Base-by-base conservation (phyloP, 768 basidiomycete genomes). In the Tulasnella sp. region DNA sequence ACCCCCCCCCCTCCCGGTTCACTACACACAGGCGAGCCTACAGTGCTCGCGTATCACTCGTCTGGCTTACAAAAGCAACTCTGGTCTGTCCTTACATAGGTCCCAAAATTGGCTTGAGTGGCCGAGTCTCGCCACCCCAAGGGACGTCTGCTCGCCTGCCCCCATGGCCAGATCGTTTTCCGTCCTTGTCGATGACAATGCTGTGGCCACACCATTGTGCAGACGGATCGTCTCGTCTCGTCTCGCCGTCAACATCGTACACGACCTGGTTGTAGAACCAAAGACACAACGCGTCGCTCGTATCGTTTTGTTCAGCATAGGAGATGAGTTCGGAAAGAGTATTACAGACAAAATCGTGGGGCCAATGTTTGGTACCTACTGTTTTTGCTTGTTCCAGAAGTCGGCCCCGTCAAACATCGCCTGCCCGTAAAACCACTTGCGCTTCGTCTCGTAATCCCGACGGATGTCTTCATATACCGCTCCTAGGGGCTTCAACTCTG, bases 141-240 rank as follows among this genome's bases (percentile, higher is more conserved):
- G 74, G 42, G 91, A 93, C 63, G 81, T 94, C 51, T 56, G 54
- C 39, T 41, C 54, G 19, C 40, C 41, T 27, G 50, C 50, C 6
- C 27, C 41, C 25, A 56, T 19, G 27, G 40, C 39, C 96, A 99
- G 72, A 99, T 98, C 66, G 82, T n/a, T 96, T 48, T 94, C 94
- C 39, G 87, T 97, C 61, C 83, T 97, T 54, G 88, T 97, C 57
- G 94, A 94, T 59, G 87, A 96, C 69, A 86, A 94, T 40, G 86
- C 81, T 9, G 79, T 89, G 45, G 90, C 34, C 96, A 99, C 74
- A 91, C 88, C 14, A 67, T 73, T 49, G 91, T 93, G 65, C 93
- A 97, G 69, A 84, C 94, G 66, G 75, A 81, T 39, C 79, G 77
- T 53, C 83, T 97, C 64, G 74, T 94, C 62, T 62, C 67, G 43